Base-by-base conservation (phyloP, 1,284 basidiomycete genomes). In the Agroathelia rolfsii region DNA sequence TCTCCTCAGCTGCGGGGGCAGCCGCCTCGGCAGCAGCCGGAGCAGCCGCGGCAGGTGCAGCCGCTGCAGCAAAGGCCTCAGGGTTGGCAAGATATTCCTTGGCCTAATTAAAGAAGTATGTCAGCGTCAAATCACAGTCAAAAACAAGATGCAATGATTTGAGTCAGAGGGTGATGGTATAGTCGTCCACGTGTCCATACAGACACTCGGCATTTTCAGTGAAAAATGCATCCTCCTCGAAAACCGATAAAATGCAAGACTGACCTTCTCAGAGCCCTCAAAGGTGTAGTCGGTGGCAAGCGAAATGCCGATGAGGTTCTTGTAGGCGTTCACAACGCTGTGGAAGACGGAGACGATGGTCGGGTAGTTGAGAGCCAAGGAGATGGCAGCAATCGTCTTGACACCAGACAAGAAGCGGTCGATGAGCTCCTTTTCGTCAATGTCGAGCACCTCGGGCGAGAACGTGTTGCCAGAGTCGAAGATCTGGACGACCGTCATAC, bases 61-160 rank as follows among this genome's bases (percentile, higher is more conserved):
- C 81, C 30, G 80, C 84, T 41, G 65, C 82, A 39, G 84, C 89
- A 56, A 93, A 97, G 19, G 92, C 93, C 45, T 95, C 90, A 38
- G 93, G 93, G 74, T 97, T 95, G 57, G 84, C 93, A 47, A 97
- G 79, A 66, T 82, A 87, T 58, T 88, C 93, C 74, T 96, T 96
- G 64, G 84, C 77, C 89, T 93, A 45, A 13, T 37, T 29, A 40
- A 38, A 16, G 30, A 26, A 32, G n/a, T 32, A 24, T 38, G 55
- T 56, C 36, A 63, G 48, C 37, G 51, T 41, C 13, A 23, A n/a
- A 27, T 24, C 27, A 25, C 31, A 16, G 19, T 38, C 28, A 23
- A 34, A 36, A 34, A 44, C 28, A 21, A 21, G 17, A 28, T 7
- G 20, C 39, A 38, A 40, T 30, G 36, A 37, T 46, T 44, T 49